Percentiles rank a stretch among this genome's conserved stretches.
These are phyloP conservation scores for Mycena rebaudengoi DNA, from an alignment of 768 basidiomycete genomes.

Conservation along the genomic window DNA sequence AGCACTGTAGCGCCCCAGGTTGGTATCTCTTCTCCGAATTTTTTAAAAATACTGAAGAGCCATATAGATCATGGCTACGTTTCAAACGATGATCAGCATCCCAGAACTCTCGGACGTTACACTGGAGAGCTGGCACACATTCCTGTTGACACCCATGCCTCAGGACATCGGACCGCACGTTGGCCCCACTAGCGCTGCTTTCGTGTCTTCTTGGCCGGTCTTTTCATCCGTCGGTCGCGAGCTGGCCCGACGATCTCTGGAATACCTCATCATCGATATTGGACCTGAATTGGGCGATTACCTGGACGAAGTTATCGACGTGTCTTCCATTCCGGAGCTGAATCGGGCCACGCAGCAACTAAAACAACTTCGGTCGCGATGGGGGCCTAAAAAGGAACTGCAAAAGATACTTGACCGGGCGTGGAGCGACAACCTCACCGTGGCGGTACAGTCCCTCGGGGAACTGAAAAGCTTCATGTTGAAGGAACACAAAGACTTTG, in stretches of 20 bases:
- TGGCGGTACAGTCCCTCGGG: slow-evolving; percentile 74
- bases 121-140: slow-evolving; percentile 80
- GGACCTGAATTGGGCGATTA: slow-evolving; percentile 60
- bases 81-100: slow-evolving; percentile 87
- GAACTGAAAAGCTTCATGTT: slow-evolving; percentile 79
- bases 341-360: slow-evolving; percentile 51
- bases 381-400: slow-evolving; percentile 64
- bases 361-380: slow-evolving; percentile 52
- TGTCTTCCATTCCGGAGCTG: slow-evolving; percentile 77
- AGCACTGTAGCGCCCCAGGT: slow-evolving; percentile 90
- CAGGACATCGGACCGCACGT: slow-evolving; percentile 84
- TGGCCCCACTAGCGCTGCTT: slow-evolving; percentile 86
- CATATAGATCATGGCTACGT: slow-evolving; percentile 89
- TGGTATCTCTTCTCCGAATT: slow-evolving; percentile 30
- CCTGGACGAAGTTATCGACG: slow-evolving; percentile 82
- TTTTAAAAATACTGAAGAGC: background rate
- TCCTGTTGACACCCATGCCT: slow-evolving; percentile 72
- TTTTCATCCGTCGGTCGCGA: slow-evolving; percentile 62
- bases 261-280: slow-evolving; percentile 74
- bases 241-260: slow-evolving; percentile 66
- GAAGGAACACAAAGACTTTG: slow-evolving; percentile 55
- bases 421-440: slow-evolving; percentile 80
- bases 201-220: slow-evolving; percentile 79
- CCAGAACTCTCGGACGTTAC: slow-evolving; percentile 81
- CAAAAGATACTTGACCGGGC: slow-evolving; percentile 76